These are phyloP conservation scores for Lizanozyma gosingica DNA, from an alignment of 1,139 yeast species.

Conservation along the genomic window DNA sequence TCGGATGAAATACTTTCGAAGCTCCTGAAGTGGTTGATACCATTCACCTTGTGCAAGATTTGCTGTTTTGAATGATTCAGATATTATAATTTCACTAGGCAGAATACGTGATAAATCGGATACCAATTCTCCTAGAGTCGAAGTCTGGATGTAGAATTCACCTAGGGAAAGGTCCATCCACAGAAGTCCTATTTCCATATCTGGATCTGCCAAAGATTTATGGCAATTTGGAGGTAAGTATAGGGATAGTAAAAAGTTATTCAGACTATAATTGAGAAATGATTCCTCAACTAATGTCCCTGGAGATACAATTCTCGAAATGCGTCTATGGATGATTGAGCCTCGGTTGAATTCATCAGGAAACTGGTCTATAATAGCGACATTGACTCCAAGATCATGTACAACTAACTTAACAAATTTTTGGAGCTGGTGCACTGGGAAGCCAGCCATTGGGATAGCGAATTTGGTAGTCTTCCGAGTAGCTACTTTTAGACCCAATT, in stretches of 20 bases:
- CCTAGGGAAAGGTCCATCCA: constrained; percentile 93
- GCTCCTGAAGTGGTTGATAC: constrained; percentile 51
- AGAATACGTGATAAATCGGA: constrained; percentile 56
- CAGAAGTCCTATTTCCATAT: constrained; percentile 55
- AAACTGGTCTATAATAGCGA: constrained; percentile 74
- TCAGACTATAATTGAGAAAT: constrained; percentile 61
- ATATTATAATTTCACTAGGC: constrained; percentile 58
- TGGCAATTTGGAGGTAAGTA: constrained; percentile 45
- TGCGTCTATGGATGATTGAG: constrained; percentile 50
- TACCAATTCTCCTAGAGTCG: constrained; percentile 44
- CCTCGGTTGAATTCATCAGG: constrained; percentile 15
- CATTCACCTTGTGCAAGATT: constrained; percentile 38
- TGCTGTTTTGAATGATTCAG: constrained; percentile 23
- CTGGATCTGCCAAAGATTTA: constrained; percentile 35
- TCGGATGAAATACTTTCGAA: constrained; percentile 52
- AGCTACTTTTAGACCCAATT: constrained; percentile 56
- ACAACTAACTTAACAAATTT: constrained; percentile 69
- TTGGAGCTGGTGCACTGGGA: constrained; percentile 65
- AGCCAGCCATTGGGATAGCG: constrained; percentile 81
- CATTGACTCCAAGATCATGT: constrained; percentile 57
- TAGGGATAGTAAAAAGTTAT: constrained; percentile 63
- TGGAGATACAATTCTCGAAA: constrained; percentile 79
- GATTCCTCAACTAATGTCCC: constrained; percentile 90
- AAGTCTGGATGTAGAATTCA: constrained; percentile 57
- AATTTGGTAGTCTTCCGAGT: constrained; percentile 36